Base-by-base conservation (phyloP, 129 eudicot species). In the Deinandra increscens region DNA sequence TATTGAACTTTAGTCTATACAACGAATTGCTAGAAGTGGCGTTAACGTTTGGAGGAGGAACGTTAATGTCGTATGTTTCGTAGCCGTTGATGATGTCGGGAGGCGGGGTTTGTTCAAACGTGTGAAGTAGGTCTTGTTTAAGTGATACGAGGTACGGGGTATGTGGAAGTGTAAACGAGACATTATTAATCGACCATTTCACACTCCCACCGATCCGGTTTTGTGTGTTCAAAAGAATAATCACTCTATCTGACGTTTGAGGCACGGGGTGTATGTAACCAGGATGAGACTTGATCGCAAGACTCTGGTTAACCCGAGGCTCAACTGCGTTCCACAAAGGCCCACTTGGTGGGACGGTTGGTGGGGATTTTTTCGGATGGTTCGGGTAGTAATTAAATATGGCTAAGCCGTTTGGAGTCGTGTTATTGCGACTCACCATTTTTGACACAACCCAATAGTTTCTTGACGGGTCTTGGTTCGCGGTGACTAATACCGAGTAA, bases 301-400 rank as follows among this genome's bases (percentile, higher is more conserved):
- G 53, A 39, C 97, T 87, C 60, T 87, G 95, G 61, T 83, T 82
- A 38, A 87, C 20, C 49, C 95, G 76, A 3, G 84, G 70, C 0
- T 37, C 76, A 0, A 60, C 9, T 31, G 85, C 83, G 68, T 89
- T 34, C 97, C 95, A 93, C 0, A 9, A 20, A 2, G 98, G 95
- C 10, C 95, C 97, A 22, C 69, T 42, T 4, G 97, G 89, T 23
- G 97, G 95, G 0, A 58, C 37, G 3, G 97, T 85, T 14, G 95
- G 84, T 5, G 97, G 98, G 31, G 66, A 29, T 44, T 76, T 72
- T 9, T 71, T 41, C 7, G 95, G 95, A 33, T 82, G 91, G 81
- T 89, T 93, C 0, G 95, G 98, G 78, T 89, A 93, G 79, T 93
- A 93, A 45, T 93, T 89, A 58, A 86, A 78, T 18, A 93, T 77